phyloP scores from a whole-genome alignment of 2,329 filamentous ascomycete genomes.

The Capronia americana region DNA sequence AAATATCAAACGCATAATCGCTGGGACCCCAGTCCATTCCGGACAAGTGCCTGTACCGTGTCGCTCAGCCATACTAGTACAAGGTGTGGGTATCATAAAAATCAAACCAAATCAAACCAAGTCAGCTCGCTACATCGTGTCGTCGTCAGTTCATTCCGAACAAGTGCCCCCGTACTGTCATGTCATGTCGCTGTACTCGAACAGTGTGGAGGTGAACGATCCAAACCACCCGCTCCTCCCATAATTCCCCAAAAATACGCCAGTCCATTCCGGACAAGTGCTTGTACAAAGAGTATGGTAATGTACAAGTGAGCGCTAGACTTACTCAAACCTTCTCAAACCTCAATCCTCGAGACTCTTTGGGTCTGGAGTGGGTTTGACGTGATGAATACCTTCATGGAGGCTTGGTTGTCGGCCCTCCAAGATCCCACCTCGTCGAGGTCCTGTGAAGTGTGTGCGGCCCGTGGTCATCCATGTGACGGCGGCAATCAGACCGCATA shows the following conservation, averaged over 20 bases:
- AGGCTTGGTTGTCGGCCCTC: constrained; percentile 12
- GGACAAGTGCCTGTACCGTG: constrained; percentile 26
- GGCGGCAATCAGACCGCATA: constrained; percentile 57
- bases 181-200: constrained; percentile 5
- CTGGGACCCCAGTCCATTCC: constrained; percentile 23
- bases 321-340: neutral
- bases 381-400: constrained; percentile 16
- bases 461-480: constrained; percentile 29
- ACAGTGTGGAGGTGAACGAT: constrained; percentile 23
- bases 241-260: constrained; percentile 19
- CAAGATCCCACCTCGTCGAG: constrained; percentile 22
- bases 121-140: constrained; percentile 6
- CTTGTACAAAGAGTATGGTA: constrained; percentile 13
- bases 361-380: constrained; percentile 11
- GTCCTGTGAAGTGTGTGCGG: constrained; percentile 19
- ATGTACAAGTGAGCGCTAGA: constrained; percentile 23
- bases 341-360: constrained; percentile 6
- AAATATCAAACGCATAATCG: constrained; percentile 9
- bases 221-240: neutral
- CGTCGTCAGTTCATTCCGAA: constrained; percentile 27
- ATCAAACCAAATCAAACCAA: constrained; percentile 4
- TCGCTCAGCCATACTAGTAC: constrained; percentile 24
- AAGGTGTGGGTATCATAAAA: constrained; percentile 25
- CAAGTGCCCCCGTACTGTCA: constrained; percentile 17
- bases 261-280: constrained; percentile 29